These are phyloP conservation scores for Aspergillus novoparasiticus DNA, from an alignment of 2,329 filamentous ascomycete species.

Conservation along the genomic window DNA sequence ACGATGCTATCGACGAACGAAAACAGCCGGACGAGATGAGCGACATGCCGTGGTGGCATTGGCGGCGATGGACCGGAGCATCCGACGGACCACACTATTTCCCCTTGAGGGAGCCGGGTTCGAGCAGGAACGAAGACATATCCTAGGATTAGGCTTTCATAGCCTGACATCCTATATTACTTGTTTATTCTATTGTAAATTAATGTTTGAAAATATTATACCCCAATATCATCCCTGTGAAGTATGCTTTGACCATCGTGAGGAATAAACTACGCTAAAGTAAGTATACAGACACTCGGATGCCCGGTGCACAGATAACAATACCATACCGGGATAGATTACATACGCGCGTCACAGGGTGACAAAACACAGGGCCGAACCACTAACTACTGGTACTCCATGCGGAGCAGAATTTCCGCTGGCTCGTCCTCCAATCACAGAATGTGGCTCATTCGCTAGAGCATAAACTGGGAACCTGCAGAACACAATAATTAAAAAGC, in stretches of 20 bases:
- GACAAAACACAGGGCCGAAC: conserved; percentile 9
- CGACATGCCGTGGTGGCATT: conserved; percentile 35
- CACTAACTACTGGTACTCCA: not conserved
- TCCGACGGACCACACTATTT: conserved; percentile 26
- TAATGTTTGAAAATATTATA: not conserved
- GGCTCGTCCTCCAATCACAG: not conserved
- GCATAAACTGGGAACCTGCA: no score
- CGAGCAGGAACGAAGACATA: not conserved
- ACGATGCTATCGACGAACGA: conserved; percentile 18
- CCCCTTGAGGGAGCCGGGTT: conserved; percentile 27
- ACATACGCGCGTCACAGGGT: not conserved
- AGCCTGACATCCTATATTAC: conserved; percentile 1
- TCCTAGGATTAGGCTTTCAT: not conserved
- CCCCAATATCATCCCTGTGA: not conserved
- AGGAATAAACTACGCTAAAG: no score
- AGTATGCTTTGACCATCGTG: not conserved
- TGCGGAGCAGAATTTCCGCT: no score
- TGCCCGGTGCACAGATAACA: not conserved
- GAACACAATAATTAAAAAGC: no score
- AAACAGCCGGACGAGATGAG: conserved; percentile 16
- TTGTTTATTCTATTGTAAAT: not conserved
- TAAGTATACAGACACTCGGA: no score
- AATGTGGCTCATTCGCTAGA: not conserved
- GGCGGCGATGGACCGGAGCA: conserved; percentile 29
- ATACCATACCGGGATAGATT: not conserved